Evolutionary conservation across 768 basidiomycete species (phyloP).

Genomic region (Galerina sulciceps): DNA sequence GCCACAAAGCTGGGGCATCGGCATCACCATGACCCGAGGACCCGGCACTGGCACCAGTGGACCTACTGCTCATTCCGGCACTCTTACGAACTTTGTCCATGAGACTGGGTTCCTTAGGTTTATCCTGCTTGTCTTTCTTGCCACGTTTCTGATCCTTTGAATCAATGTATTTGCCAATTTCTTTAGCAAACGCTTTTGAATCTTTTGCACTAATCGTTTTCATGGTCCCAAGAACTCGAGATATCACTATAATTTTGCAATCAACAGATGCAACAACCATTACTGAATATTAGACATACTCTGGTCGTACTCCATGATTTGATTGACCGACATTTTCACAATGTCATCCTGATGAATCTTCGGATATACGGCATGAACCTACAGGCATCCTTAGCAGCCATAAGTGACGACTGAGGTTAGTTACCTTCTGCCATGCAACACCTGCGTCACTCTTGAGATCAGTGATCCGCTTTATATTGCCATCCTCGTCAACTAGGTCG

Average conservation of each 20-base stretch:
- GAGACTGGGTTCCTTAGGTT: conserved; percentile 38
- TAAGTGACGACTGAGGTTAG: background rate
- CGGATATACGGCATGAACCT: conserved; percentile 70
- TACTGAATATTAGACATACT: conserved; percentile 34
- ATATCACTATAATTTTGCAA: conserved; percentile 39
- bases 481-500: conserved; percentile 65
- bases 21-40: conserved; percentile 1
- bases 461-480: conserved; percentile 52
- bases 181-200: conserved; percentile 54
- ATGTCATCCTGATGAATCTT: conserved; percentile 50
- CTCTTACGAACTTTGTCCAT: conserved; percentile 36
- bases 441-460: conserved; percentile 65
- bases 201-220: conserved; percentile 55
- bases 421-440: conserved; percentile 64
- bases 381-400: background rate
- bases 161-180: conserved; percentile 68
- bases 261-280: background rate
- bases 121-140: conserved; percentile 44
- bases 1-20: conserved; percentile 57
- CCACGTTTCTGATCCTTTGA: conserved; percentile 64
- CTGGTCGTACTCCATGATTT: conserved; percentile 52
- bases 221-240: conserved; percentile 51
- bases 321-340: conserved; percentile 50
- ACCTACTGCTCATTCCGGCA: conserved; percentile 22
- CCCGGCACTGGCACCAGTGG: background rate